phyloP scores from a whole-genome alignment of 129 eudicot genomes.

The Daucus carota region DH1_v3.0 NC_030386.2:20650501-20651000 shows the following conservation, averaged over 20 bases:
- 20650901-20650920: slow-evolving; percentile 24
- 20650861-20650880: slow-evolving; percentile 6
- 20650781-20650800: neutral
- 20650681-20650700: neutral
- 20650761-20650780: slow-evolving; percentile 1
- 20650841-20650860: neutral
- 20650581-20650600: neutral
- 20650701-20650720: neutral
- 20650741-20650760: neutral
- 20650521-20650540: too few species aligned
- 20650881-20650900: slow-evolving; percentile 24
- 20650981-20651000: slow-evolving; percentile 35
- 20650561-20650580: neutral
- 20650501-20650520: neutral
- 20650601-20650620: neutral
- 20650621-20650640: neutral
- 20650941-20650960: slow-evolving; percentile 30
- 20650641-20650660: neutral
- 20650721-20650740: neutral
- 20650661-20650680: neutral
- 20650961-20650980: slow-evolving; percentile 25
- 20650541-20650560: slow-evolving; percentile 7
- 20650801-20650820: neutral
- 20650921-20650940: slow-evolving; percentile 43
- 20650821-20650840: neutral